These are phyloP conservation scores for Fomitopsis betulina DNA, from an alignment of 1,284 basidiomycete genomes.

Conservation along the genomic window DNA sequence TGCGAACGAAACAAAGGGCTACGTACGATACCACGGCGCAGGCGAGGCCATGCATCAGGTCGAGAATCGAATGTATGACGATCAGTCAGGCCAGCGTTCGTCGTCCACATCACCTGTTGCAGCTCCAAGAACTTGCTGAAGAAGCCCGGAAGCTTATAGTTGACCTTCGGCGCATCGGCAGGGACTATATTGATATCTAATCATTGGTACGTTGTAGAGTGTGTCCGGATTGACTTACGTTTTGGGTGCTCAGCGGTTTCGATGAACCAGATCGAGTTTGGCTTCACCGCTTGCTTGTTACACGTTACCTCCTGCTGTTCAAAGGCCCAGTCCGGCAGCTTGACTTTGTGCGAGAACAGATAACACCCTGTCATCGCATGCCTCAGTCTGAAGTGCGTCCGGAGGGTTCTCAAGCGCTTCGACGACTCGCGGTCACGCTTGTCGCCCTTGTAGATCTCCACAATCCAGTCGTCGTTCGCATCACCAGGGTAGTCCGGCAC, in stretches of 20 bases:
- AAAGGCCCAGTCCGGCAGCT: constrained; percentile 95
- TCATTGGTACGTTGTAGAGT: background rate
- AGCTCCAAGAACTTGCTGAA: constrained; percentile 89
- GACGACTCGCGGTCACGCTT: constrained; percentile 61
- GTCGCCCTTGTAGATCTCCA: constrained; percentile 81
- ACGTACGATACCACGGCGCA: constrained; percentile 89
- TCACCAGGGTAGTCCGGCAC: constrained; percentile 84
- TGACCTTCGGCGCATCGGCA: constrained; percentile 72
- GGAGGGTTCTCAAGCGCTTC: constrained; percentile 74
- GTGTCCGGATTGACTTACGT: constrained; percentile 36
- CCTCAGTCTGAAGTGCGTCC: constrained; percentile 81
- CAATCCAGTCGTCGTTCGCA: constrained; percentile 92
- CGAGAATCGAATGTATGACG: constrained; percentile 94
- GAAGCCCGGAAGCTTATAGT: constrained; percentile 86
- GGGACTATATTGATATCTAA: constrained; percentile 48
- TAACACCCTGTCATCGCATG: constrained; percentile 93
- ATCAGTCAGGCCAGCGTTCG: constrained; percentile 93
- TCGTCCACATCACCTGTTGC: constrained; percentile 97
- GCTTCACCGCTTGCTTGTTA: constrained; percentile 91
- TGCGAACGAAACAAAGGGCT: background rate
- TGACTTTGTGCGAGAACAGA: constrained; percentile 96
- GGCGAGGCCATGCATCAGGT: constrained; percentile 84
- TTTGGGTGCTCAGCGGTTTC: constrained; percentile 83
- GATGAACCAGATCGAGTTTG: constrained; percentile 93
- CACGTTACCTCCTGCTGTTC: constrained; percentile 99